Conservation (phyloP, 177 flowering plant species). For the Telopea speciosissima region DNA sequence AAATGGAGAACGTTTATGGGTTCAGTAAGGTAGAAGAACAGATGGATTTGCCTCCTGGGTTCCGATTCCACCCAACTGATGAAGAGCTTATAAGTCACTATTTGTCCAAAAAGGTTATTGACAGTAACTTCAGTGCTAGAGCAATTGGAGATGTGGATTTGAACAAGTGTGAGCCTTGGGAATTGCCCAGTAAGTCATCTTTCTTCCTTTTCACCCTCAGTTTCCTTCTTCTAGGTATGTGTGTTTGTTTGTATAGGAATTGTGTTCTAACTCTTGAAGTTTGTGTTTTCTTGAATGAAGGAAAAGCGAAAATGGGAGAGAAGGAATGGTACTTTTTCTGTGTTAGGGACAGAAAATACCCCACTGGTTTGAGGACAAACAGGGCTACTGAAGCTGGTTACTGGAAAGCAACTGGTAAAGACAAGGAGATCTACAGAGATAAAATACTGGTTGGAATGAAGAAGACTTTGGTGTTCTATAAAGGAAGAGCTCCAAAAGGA, state of each 20-base stretch:
- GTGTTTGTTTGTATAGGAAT: not conserved
- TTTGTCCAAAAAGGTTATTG: constrained; percentile 50
- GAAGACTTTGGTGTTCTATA: constrained; percentile 91
- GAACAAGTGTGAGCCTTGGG: constrained; percentile 98
- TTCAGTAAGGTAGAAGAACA: constrained; percentile 35
- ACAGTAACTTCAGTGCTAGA: constrained; percentile 42
- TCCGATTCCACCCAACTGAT: constrained; percentile 89
- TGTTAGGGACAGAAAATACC: constrained; percentile 85
- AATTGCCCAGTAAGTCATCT: constrained; percentile 48
- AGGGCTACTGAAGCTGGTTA: constrained; percentile 89
- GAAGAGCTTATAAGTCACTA: constrained; percentile 91
- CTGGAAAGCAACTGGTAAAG: constrained; percentile 98
- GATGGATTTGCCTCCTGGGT: constrained; percentile 82
- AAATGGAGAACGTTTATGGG: constrained; percentile 38
- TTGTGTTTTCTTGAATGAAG: constrained; percentile 30
- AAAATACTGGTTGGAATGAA: constrained; percentile 86
- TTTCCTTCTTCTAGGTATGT: not conserved
- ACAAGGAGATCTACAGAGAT: constrained; percentile 67
- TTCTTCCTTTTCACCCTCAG: not conserved
- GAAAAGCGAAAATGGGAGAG: constrained; percentile 85
- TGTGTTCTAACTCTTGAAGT: not conserved
- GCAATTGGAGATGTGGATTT: constrained; percentile 94
- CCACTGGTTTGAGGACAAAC: constrained; percentile 89
- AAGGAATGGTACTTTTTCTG: constrained; percentile 96
- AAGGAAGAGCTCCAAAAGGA: constrained; percentile 90